Conservation (phyloP, 805 yeast genomes). For the Blastobotrys muscicola region DNA sequence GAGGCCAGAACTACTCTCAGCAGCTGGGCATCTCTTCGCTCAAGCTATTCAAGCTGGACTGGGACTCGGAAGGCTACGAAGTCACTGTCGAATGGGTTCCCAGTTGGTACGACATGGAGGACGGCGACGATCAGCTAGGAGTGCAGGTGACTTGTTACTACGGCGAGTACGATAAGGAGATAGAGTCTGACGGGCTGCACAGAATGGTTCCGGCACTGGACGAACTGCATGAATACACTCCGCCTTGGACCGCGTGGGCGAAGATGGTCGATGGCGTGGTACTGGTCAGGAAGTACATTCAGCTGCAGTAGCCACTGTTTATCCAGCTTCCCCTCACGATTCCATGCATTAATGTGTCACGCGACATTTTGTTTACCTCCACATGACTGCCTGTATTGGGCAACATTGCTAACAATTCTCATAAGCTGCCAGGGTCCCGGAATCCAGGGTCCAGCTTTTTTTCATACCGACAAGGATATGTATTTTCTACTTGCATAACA, state of each 20-base stretch:
- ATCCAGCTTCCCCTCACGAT: not conserved
- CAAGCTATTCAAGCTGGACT: conserved; percentile 54
- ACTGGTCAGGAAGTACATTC: conserved; percentile 42
- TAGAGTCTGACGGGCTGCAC: conserved; percentile 29
- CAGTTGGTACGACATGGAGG: conserved; percentile 37
- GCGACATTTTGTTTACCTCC: too few species aligned
- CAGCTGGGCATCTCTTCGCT: conserved; percentile 36
- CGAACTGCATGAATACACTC: conserved; percentile 60
- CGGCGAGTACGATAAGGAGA: conserved; percentile 56
- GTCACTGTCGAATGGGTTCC: conserved; percentile 75
- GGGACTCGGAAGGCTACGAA: conserved; percentile 45
- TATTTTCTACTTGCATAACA: not conserved
- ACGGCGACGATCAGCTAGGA: conserved; percentile 18
- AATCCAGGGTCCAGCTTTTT: not conserved
- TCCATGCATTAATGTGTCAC: not conserved
- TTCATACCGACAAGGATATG: too few species aligned
- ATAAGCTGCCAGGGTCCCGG: not conserved
- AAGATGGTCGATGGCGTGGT: conserved; percentile 61
- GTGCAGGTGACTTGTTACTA: conserved; percentile 61
- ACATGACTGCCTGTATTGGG: not conserved
- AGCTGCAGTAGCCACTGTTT: conserved; percentile 23
- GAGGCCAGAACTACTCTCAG: not conserved
- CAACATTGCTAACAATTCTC: not conserved
- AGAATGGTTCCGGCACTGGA: conserved; percentile 59
- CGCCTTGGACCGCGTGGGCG: conserved; percentile 53